Evolutionary conservation across 1,284 basidiomycete genomes (phyloP), one percentile per base, ranked within the genome.

Genomic region (Macrocystidia cucumis): DNA sequence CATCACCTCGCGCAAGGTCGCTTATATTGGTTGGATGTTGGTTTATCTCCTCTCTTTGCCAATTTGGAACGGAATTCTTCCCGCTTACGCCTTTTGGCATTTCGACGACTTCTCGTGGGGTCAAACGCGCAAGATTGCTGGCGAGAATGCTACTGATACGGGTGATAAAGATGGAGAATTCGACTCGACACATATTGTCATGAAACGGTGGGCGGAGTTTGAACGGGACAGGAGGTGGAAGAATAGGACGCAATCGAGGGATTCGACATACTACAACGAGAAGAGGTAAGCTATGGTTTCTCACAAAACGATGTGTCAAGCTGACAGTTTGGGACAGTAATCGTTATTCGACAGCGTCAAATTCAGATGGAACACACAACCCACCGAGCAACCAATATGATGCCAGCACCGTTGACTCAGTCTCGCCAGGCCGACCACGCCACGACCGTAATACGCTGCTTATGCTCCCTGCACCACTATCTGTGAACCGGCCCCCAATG

Each of bases 101-200:
- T 97, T 98, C 59, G 95, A 98, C 56, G 96, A 99, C 68, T 98
- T 98, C 63, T 91, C 89, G 12, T 98, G 95, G 95, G 96, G 96
- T 63, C 87, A 95, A 61, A 98, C 95, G 22, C 74, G 95, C 44
- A 83, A 80, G 62, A 68, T 98, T 42, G 71, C 76, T 35, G 90
- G 90, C 7, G 86, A 87, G 47, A 74, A 72, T 36, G 59, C 57
- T 45, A 78, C 69, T 44, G 72, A 75, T 39, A 88, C 91, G 49
- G 89, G 82, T 21, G 89, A 89, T 54, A 96, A 93, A 62, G 86
- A 91, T 41, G 96, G 95, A 57, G 86, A 88, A 55, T 98, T 98
- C 52, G 95, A 98, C 63, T 92, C 92, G 23, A 77, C 79, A 34
- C 78, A 95, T 63, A 98, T 98, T 52, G 85, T 95, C 25, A 98